Conservation (phyloP, 148 eudicot species). For the Camellia japonica region DNA sequence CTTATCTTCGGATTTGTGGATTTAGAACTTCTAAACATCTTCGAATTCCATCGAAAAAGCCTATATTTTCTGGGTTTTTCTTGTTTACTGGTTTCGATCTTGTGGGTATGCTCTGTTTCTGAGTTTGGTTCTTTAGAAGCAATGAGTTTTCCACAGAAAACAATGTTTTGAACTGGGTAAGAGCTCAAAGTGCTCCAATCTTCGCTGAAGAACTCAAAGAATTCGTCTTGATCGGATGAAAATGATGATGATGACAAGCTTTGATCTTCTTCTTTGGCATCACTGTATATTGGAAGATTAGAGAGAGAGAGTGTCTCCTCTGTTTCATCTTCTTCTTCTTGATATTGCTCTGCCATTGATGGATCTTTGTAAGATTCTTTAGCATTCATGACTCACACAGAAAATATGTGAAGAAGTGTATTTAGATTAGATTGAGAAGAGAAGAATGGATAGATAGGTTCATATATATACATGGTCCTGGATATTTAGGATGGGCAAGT, state of each 20-base stretch:
- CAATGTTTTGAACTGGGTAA: slow-evolving; percentile 21
- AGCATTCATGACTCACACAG: background rate
- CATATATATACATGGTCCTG: no score
- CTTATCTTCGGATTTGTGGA: background rate
- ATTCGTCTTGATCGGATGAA: slow-evolving; percentile 1
- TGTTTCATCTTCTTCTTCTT: background rate
- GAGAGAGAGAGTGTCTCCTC: slow-evolving; percentile 32
- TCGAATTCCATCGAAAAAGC: background rate
- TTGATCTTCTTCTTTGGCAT: background rate
- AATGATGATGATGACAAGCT: background rate
- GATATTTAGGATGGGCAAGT: no score
- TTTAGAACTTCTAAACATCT: background rate
- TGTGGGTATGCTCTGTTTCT: background rate
- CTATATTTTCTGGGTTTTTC: background rate
- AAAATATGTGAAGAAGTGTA: no score
- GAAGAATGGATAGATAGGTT: no score
- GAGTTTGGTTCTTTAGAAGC: background rate
- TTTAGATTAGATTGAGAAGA: no score
- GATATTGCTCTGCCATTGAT: background rate
- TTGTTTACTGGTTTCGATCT: background rate
- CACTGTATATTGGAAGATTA: slow-evolving; percentile 24
- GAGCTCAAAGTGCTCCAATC: slow-evolving; percentile 8
- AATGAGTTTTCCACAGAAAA: slow-evolving; percentile 15
- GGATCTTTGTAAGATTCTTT: background rate
- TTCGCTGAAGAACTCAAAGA: slow-evolving; percentile 34